Base-by-base conservation (phyloP, 129 eudicot genomes). In the Ambrosia trifida region DNA sequence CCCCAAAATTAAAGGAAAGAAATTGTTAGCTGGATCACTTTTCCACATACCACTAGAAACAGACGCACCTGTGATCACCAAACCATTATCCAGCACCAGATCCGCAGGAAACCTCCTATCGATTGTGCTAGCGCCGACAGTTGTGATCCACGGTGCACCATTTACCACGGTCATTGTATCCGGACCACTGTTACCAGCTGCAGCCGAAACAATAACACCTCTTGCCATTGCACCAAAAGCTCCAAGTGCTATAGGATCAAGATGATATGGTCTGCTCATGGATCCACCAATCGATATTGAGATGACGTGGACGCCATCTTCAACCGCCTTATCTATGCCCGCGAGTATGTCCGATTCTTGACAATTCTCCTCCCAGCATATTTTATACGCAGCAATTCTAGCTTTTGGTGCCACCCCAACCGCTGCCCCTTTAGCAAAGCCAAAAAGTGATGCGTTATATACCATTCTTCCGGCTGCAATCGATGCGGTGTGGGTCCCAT, bases 401-500 rank as follows among this genome's bases (percentile, higher is more conserved):
- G 97, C 97, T 50, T 91, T 88, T 4, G 96, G 97, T 3, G 97
- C 96, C 3, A 91, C 80, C 11, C 97, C 97, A 5, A 76, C 75
- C 0, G 98, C 98, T 1, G 70, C 75, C 7, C 96, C 95, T 2
- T 58, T n/a, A 0, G 84, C 98, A 13, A 71, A 82, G 14, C 92
- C 95, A 24, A 83, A 86, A 1, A 85, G 61, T 3, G 96, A 89
- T n/a, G 91, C 95, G 5, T 89, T 85, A 0, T 49, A 41, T 3
- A 86, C 96, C 4, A 66, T 30, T 16, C 91, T 69, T 17, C 98
- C 96, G 0, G 95, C 98, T 6, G 87, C 96, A 1, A 85, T 93
- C 13, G 96, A 89, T 0, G 98, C 88, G 6, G 98, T 93, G 76
- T 93, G 98, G 2, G 96, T 93, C 13, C 98, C 98, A 38, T 93